Evolutionary conservation across 2,329 filamentous ascomycete genomes (phyloP).

Genomic region (Ceratocystis variospora): DNA sequence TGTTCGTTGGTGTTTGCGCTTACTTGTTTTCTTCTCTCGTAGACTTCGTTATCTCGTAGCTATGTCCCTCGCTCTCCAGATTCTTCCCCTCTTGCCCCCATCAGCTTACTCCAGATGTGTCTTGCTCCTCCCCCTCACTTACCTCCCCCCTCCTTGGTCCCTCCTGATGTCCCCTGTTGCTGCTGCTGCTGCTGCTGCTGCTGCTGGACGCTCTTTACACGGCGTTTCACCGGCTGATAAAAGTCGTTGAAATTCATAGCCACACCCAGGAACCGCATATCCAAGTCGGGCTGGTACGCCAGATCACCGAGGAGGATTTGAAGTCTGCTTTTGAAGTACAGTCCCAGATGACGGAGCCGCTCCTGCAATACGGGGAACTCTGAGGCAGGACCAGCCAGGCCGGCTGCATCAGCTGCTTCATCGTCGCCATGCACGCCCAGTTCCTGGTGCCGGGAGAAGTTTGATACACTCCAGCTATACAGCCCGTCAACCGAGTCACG

Average conservation of each 20-base stretch:
- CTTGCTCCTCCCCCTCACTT: not conserved
- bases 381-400: constrained; percentile 40
- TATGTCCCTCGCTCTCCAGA: too few relatives aligned
- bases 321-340: constrained; percentile 63
- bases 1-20: not conserved
- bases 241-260: constrained; percentile 99
- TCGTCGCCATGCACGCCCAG: constrained; percentile 48
- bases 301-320: constrained; percentile 78
- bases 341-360: constrained; percentile 56
- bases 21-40: not conserved
- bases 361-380: constrained; percentile 62
- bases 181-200: constrained; percentile 22
- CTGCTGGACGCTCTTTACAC: constrained; percentile 31
- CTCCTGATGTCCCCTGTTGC: not conserved
- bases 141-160: not conserved
- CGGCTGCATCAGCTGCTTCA: constrained; percentile 19
- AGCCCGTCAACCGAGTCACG: constrained; percentile 86
- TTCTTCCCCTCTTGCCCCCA: not conserved
- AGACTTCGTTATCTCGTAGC: not conserved
- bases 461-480: constrained; percentile 87
- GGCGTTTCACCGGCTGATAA: constrained; percentile 63
- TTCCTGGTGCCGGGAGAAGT: constrained; percentile 87
- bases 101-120: not conserved
- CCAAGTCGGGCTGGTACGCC: constrained; percentile 82
- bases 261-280: constrained; percentile 89